phyloP scores from a whole-genome alignment of 495 filamentous ascomycete genomes.

The Talaromyces borbonicus region DNA sequence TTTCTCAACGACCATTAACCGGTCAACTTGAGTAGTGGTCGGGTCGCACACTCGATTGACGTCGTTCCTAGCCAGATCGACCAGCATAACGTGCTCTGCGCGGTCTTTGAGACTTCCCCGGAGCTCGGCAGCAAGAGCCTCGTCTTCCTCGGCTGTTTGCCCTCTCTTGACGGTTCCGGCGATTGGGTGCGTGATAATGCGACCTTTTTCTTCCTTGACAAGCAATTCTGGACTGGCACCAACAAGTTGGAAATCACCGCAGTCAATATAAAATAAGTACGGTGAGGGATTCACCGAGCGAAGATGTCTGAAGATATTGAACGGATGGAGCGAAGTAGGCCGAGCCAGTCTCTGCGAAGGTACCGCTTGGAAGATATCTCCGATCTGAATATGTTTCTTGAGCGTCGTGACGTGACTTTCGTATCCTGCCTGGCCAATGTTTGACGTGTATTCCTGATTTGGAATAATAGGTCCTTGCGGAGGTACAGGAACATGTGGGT shows the following conservation, averaged over 20 bases:
- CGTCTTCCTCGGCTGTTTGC: conserved; percentile 69
- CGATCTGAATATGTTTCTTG: conserved; percentile 78
- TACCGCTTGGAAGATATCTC: conserved; percentile 95
- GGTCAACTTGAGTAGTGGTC: conserved; percentile 74
- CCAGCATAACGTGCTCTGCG: conserved; percentile 97
- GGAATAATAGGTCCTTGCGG: conserved; percentile 60
- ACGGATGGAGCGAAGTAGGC: conserved; percentile 83
- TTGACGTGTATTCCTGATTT: conserved; percentile 76
- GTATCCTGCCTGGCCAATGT: conserved; percentile 83
- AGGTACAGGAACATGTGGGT: conserved; percentile 67
- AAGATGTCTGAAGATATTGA: conserved; percentile 96
- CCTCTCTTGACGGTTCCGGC: conserved; percentile 90
- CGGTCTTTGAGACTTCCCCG: conserved; percentile 79
- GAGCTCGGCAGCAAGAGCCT: conserved; percentile 66
- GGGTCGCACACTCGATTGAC: conserved; percentile 95
- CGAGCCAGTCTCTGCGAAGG: conserved; percentile 88
- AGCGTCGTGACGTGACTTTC: conserved; percentile 71
- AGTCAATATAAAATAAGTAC: conserved; percentile 93
- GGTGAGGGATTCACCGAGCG: conserved; percentile 93
- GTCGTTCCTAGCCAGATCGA: conserved; percentile 95
- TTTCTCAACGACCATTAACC: conserved; percentile 89
- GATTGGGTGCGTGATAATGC: conserved; percentile 94
- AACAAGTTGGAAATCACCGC: conserved; percentile 84
- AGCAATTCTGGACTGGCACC: conserved; percentile 90
- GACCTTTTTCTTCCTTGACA: conserved; percentile 76